Conservation (phyloP, 2,329 filamentous ascomycete species). For the Claviceps sorghi region DNA sequence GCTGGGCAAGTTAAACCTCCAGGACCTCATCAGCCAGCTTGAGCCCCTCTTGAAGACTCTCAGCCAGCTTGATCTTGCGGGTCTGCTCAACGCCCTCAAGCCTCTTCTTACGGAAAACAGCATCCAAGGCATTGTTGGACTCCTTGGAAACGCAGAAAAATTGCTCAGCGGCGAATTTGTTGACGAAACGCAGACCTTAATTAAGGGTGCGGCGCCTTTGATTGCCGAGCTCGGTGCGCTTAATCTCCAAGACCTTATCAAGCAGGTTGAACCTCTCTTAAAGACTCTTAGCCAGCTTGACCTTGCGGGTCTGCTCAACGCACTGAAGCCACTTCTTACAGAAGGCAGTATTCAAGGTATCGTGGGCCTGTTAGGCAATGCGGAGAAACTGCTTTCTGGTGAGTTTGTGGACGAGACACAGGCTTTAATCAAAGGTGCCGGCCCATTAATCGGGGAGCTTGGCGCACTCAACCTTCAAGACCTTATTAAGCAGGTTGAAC, state of each 20-base stretch:
- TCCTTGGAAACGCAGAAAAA: background rate
- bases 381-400: background rate
- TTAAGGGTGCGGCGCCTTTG: background rate
- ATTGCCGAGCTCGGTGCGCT: background rate
- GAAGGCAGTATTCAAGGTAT: slow-evolving; percentile 12
- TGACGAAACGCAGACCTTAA: background rate
- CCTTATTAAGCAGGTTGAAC: background rate
- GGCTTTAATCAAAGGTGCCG: background rate
- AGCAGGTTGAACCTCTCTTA: background rate
- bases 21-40: too few species aligned
- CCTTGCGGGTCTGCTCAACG: slow-evolving; percentile 15
- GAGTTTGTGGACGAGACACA: background rate
- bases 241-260: background rate
- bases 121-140: slow-evolving; percentile 9
- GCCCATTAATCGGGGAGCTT: background rate
- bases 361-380: background rate
- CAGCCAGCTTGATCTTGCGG: slow-evolving; percentile 18
- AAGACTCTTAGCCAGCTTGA: slow-evolving; percentile 13
- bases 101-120: slow-evolving; percentile 18
- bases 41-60: too few species aligned
- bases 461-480: background rate
- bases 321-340: slow-evolving; percentile 15
- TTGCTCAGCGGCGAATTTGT: background rate
- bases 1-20: too few species aligned
- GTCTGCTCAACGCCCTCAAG: slow-evolving; percentile 14